Conservation (phyloP, 768 basidiomycete species). For the Dictyophora rubrovolvata region DNA sequence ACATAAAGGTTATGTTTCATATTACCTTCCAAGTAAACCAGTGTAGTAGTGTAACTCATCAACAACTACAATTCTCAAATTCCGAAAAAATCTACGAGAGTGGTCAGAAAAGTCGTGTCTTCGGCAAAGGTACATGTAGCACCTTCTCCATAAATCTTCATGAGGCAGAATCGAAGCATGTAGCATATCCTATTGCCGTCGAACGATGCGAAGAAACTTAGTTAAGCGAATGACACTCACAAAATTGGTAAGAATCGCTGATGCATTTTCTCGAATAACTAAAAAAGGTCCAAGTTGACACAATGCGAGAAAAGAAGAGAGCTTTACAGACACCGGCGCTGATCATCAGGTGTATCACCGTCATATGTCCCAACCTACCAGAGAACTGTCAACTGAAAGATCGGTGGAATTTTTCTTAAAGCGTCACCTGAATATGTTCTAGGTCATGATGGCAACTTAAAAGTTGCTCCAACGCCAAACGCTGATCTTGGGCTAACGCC, state of each 20-base stretch:
- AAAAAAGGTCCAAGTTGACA: neutral
- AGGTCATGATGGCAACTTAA: conserved; percentile 50
- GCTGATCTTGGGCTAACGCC: conserved; percentile 89
- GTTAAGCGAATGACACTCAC: conserved; percentile 29
- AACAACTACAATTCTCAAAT: conserved; percentile 67
- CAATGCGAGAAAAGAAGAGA: neutral
- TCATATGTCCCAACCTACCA: conserved; percentile 68
- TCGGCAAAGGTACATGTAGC: neutral
- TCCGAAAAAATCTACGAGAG: conserved; percentile 54
- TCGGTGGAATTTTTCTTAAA: neutral
- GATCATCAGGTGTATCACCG: conserved; percentile 73
- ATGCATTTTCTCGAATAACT: conserved; percentile 65
- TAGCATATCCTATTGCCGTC: conserved; percentile 55
- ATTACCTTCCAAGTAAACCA: conserved; percentile 67
- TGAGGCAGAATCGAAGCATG: conserved; percentile 78
- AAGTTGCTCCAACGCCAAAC: conserved; percentile 55
- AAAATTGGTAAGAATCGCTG: conserved; percentile 85
- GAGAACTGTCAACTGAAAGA: neutral
- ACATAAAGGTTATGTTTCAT: neutral
- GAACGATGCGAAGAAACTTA: neutral
- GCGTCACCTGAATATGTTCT: conserved; percentile 42
- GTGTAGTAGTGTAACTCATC: conserved; percentile 86
- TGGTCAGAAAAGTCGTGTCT: conserved; percentile 4
- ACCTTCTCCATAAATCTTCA: conserved; percentile 78
- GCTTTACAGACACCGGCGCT: conserved; percentile 39